These are phyloP conservation scores for Sugiyamaella xylanicola DNA, from an alignment of 1,139 yeast genomes.

Conservation along the genomic window DNA sequence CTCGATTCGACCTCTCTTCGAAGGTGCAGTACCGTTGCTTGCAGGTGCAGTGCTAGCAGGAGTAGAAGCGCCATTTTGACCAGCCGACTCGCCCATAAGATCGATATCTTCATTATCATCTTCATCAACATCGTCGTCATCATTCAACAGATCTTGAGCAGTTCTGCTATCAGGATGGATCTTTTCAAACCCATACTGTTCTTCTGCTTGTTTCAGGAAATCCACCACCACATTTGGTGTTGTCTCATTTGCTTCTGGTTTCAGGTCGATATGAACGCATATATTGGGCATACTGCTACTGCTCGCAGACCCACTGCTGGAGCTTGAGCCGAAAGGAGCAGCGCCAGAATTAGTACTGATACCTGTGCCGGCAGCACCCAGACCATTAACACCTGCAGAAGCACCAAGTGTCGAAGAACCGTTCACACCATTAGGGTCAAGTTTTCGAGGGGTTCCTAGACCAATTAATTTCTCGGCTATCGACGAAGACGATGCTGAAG, in stretches of 20 bases:
- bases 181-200: constrained; percentile 78
- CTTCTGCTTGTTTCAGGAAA: constrained; percentile 77
- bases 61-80: constrained; percentile 33
- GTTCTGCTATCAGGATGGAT: constrained; percentile 62
- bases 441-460: constrained; percentile 6
- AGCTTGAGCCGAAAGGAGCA: not conserved
- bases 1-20: constrained; percentile 38
- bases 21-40: constrained; percentile 13
- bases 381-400: not conserved
- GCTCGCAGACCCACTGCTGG: not conserved
- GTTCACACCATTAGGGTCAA: constrained; percentile 1
- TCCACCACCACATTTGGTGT: constrained; percentile 63
- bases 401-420: not conserved
- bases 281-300: constrained; percentile 6
- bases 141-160: constrained; percentile 63
- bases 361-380: not conserved
- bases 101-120: constrained; percentile 46
- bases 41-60: constrained; percentile 10
- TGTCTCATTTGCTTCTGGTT: constrained; percentile 15
- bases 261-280: constrained; percentile 9
- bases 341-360: not conserved
- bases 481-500: not conserved
- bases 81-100: constrained; percentile 29
- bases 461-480: not conserved
- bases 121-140: constrained; percentile 61